These are phyloP conservation scores for Trichoderma gracile DNA, from an alignment of 2,329 filamentous ascomycete genomes.

Conservation along the genomic window DNA sequence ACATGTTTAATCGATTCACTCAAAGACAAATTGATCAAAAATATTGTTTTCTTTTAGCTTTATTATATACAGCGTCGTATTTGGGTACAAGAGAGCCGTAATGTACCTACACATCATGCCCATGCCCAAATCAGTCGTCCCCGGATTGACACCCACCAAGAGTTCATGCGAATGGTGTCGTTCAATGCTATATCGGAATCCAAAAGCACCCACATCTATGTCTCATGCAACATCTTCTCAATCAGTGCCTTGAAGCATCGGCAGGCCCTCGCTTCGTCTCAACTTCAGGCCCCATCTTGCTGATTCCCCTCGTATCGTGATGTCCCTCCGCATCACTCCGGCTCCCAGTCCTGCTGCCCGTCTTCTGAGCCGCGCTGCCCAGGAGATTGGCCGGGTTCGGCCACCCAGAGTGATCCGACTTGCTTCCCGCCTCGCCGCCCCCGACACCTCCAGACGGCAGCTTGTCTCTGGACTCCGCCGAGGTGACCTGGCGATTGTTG, in stretches of 20 bases:
- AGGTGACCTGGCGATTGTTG: neutral
- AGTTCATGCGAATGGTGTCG: no score
- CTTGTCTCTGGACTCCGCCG: neutral
- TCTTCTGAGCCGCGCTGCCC: neutral
- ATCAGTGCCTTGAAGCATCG: neutral
- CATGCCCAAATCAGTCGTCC: no score
- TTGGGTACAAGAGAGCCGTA: no score
- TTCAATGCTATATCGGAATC: no score
- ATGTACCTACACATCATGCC: no score
- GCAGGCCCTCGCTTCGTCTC: conserved; percentile 1
- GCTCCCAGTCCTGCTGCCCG: neutral
- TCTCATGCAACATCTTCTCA: no score
- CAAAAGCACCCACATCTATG: no score
- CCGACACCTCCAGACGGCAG: neutral
- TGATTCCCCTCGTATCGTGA: conserved; percentile 7
- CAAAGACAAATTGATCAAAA: no score
- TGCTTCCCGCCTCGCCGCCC: neutral
- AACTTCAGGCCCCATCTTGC: neutral
- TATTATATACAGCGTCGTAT: no score
- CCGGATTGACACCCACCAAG: no score
- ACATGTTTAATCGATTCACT: no score
- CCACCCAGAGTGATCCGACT: neutral
- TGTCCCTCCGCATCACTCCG: neutral
- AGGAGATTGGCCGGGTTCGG: neutral
- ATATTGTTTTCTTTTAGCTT: no score